Base-by-base conservation (phyloP, 768 basidiomycete genomes). In the Mycena crocata region DNA sequence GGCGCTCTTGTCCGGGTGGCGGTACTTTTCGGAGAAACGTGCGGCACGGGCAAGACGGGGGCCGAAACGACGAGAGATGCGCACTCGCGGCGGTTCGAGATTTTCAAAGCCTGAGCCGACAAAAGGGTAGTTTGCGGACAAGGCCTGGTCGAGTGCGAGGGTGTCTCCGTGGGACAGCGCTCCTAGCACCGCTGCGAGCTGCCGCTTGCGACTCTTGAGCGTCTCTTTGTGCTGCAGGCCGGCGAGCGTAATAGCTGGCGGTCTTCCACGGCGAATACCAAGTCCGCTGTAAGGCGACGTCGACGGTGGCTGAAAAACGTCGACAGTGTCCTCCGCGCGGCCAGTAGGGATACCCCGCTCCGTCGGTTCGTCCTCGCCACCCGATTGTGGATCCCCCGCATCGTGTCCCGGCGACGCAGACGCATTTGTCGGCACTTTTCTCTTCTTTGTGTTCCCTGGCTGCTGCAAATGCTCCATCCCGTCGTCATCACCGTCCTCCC, bases 401-500 rank as follows among this genome's bases (percentile, higher is more conserved):
- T 78, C 83, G 42, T 58, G 58, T 15, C 82, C 81, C 40, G 83
- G 81, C 42, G 84, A 82, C 62, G 86, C 84, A 46, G 83, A 84
- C 58, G 84, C 83, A 75, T 92, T 90, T 39, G 87, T 86, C 1
- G 94, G 93, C 3, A 95, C 93, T 76, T 95, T 95, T 51, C 93
- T 85, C 81, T 95, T 95, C 87, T 95, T 95, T 51, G 92, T 91
- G 72, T 95, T 95, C 10, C 90, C 90, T 4, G 89, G 92, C 68
- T 93, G 93, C 66, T 86, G 89, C 32, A 90, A 78, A 71, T 91
- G 90, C 75, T 93, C 91, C 19, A 84, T 73, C 69, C 89, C 89
- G 73, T 91, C 92, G 24, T 83, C 87, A 68, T 87, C 89, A 13
- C 79, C 85, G 32, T 83, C 81, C 68, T 85, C 86, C 49, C 77